Evolutionary conservation across 495 filamentous ascomycete species (phyloP).

Genomic region (Talaromyces stipitatus): DNA sequence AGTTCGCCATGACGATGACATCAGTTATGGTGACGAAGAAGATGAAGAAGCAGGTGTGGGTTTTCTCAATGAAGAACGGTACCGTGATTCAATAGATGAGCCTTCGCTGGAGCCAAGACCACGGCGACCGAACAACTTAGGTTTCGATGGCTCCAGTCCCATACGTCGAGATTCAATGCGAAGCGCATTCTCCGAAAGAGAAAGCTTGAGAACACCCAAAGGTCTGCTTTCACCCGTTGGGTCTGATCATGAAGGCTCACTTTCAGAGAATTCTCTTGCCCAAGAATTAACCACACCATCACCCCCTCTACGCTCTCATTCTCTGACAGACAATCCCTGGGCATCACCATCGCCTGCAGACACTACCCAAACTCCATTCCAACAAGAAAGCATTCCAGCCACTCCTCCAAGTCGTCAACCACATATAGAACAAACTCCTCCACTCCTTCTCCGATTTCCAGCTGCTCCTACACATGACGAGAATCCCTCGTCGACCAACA

Average conservation of each 20-base stretch:
- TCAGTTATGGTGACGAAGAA: slow-evolving; percentile 35
- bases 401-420: slow-evolving; percentile 19
- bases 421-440: slow-evolving; percentile 18
- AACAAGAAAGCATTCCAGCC: slow-evolving; percentile 14
- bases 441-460: slow-evolving; percentile 32
- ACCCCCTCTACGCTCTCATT: slow-evolving; percentile 26
- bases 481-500: slow-evolving; percentile 2
- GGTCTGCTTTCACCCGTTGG: slow-evolving; percentile 25
- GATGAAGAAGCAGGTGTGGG: slow-evolving; percentile 41
- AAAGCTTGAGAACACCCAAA: slow-evolving; percentile 24
- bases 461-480: slow-evolving; percentile 28
- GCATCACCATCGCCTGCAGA: slow-evolving; percentile 22
- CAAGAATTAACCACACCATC: slow-evolving; percentile 21
- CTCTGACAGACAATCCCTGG: slow-evolving; percentile 37
- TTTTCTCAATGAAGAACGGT: slow-evolving; percentile 34
- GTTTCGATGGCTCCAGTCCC: slow-evolving; percentile 12
- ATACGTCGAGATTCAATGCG: slow-evolving; percentile 22
- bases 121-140: slow-evolving; percentile 15
- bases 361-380: slow-evolving; percentile 7
- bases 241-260: slow-evolving; percentile 27
- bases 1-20: slow-evolving; percentile 34
- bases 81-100: slow-evolving; percentile 31
- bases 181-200: slow-evolving; percentile 26
- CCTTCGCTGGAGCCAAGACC: slow-evolving; percentile 8
- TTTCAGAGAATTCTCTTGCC: slow-evolving; percentile 24